These are phyloP conservation scores for Melampsora americana DNA, from an alignment of 1,284 basidiomycete genomes.

Conservation along the genomic window DNA sequence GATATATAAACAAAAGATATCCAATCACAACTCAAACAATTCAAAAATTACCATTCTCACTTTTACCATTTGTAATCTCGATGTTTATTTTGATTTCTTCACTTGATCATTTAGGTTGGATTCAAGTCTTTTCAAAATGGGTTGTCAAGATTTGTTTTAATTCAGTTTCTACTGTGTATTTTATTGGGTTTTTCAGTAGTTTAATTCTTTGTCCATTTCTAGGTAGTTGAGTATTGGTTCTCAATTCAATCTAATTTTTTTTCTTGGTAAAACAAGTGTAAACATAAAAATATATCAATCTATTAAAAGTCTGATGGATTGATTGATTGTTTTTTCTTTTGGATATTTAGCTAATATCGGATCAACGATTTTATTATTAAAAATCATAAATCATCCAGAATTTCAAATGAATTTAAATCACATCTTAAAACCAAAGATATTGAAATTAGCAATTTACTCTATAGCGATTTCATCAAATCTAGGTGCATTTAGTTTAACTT, in stretches of 20 bases:
- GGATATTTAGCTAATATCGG: conserved; percentile 65
- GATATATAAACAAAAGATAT: conserved; percentile 57
- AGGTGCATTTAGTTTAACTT: conserved; percentile 40
- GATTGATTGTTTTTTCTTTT: too few relatives aligned
- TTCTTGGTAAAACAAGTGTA: conserved; percentile 17
- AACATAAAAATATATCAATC: too few relatives aligned
- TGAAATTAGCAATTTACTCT: conserved; percentile 19
- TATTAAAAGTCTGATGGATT: too few relatives aligned
- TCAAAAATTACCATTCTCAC: conserved; percentile 69
- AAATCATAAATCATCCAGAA: conserved; percentile 56
- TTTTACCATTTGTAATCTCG: conserved; percentile 87
- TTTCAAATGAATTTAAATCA: background rate
- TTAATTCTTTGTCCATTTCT: conserved; percentile 57
- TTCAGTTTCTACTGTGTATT: conserved; percentile 23
- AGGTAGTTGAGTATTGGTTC: conserved; percentile 60
- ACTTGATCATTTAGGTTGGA: conserved; percentile 82
- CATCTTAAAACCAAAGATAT: conserved; percentile 4
- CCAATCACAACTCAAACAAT: conserved; percentile 72
- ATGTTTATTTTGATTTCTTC: conserved; percentile 93
- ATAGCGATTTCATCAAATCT: conserved; percentile 36
- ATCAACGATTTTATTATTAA: conserved; percentile 81
- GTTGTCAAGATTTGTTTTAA: conserved; percentile 57
- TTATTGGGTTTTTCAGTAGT: conserved; percentile 31
- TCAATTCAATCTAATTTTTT: conserved; percentile 8
- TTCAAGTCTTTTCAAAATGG: conserved; percentile 76